These are phyloP conservation scores for carrot (Daucus carota) DNA, from an alignment of 129 eudicot genomes.

Conservation along the genomic window DNA sequence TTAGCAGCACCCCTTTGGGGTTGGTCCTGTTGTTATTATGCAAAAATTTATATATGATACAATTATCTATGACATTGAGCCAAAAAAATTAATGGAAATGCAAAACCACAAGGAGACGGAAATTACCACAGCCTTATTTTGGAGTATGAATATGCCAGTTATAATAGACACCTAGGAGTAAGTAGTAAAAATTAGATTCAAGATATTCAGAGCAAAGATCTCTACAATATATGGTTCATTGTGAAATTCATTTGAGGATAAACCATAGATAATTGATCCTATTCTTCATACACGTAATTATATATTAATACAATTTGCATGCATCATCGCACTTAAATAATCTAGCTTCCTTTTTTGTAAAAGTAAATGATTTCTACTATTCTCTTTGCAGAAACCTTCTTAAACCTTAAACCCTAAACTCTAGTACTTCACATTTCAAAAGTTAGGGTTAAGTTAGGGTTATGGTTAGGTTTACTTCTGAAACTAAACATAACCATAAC, in stretches of 20 bases:
- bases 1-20: conserved; percentile 92
- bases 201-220: background rate
- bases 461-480: too few relatives aligned
- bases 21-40: conserved; percentile 47
- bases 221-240: background rate
- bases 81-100: background rate
- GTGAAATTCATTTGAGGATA: background rate
- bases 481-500: too few relatives aligned
- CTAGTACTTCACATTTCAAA: background rate
- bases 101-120: background rate
- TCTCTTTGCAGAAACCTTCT: background rate
- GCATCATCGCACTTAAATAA: background rate
- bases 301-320: background rate
- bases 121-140: conserved; percentile 80
- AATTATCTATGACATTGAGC: background rate
- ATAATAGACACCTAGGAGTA: conserved; percentile 42
- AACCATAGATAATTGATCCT: background rate
- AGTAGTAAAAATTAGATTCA: background rate
- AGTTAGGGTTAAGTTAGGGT: too few relatives aligned
- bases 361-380: background rate
- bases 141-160: conserved; percentile 63
- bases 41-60: background rate
- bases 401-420: background rate
- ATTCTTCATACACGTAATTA: too few relatives aligned
- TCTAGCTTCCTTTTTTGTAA: background rate